Base-by-base conservation (phyloP, 305 asterid species). In the Solanum aculeatissimum region DNA sequence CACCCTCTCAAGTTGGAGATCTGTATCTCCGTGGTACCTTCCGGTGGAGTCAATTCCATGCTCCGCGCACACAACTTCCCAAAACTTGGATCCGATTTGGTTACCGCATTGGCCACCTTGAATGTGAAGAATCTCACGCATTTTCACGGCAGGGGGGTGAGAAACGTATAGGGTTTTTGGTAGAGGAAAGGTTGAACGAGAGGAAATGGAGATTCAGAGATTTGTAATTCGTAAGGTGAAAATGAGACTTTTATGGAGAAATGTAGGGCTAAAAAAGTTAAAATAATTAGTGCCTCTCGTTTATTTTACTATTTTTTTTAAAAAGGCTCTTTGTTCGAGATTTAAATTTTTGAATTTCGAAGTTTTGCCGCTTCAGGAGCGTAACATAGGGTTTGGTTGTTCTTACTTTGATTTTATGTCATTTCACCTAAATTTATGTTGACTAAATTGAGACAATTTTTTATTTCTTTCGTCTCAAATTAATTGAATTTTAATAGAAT, bases 41-140 rank as follows among this genome's bases (percentile, higher is more conserved):
- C 97, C 97, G 57, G 97, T 91, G 81, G 92, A 84, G 53, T 93
- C 97, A 62, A 93, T 92, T 45, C 97, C 95, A 87, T 93, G 97
- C 90, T 93, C 97, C 35, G 93, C 94, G 57, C 95, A 93, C 25
- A 93, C 93, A 58, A 93, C 97, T 91, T 93, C 97, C 96, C 96
- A 93, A 60, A 93, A 93, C 85, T 93, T 93, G 88, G 95, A 87
- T 19, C 96, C 95, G 81, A 91, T 93, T 85, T 93, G 97, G 92
- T 93, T 93, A 40, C 97, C 97, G 80, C 97, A 93, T 84, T 93
- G 97, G 68, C 97, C 97, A 6, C 94, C 97, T 85, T 93, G 97
- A 54, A 93, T 93, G 85, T 93, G 97, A 83, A 93, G 95, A 65
- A 93, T 93, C 66, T 93, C 97, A 40, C 97, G 90, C 97, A 93